These are phyloP conservation scores for Penicillium fimorum DNA, from an alignment of 495 filamentous ascomycete genomes.

Conservation along the genomic window DNA sequence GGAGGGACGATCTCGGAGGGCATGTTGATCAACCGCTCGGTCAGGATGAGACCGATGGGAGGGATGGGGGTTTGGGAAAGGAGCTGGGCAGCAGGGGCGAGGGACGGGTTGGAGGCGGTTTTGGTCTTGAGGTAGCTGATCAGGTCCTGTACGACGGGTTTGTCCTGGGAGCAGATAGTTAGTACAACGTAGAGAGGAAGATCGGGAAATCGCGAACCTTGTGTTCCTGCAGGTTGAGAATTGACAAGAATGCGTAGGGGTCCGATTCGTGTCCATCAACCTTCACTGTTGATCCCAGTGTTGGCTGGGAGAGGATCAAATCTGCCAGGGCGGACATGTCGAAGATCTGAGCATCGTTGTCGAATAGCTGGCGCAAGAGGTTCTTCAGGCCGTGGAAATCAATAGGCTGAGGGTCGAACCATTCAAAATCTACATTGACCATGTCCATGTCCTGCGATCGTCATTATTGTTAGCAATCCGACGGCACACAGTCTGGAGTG, in stretches of 20 bases:
- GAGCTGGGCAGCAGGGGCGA: constrained; percentile 54
- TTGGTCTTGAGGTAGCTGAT: constrained; percentile 67
- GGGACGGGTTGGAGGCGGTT: constrained; percentile 51
- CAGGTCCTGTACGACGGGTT: constrained; percentile 65
- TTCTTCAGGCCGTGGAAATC: constrained; percentile 96
- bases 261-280: constrained; percentile 91
- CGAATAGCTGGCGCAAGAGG: constrained; percentile 90
- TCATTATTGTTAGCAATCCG: neutral
- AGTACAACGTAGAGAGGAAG: constrained; percentile 1
- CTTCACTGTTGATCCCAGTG: constrained; percentile 92
- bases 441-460: constrained; percentile 72
- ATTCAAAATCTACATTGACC: constrained; percentile 96
- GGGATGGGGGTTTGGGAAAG: constrained; percentile 52
- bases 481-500: neutral
- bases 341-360: constrained; percentile 78
- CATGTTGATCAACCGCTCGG: constrained; percentile 93
- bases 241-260: constrained; percentile 90
- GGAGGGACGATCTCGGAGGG: constrained; percentile 87
- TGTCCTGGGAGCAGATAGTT: constrained; percentile 47
- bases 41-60: constrained; percentile 78
- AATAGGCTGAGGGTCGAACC: constrained; percentile 90
- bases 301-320: constrained; percentile 82
- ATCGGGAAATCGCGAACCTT: constrained; percentile 35
- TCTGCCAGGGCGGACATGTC: constrained; percentile 84
- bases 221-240: constrained; percentile 82